Percentiles rank a stretch among this genome's conserved stretches.
Conservation (phyloP, 2,329 filamentous ascomycete species). For the Colletotrichum cereale region DNA sequence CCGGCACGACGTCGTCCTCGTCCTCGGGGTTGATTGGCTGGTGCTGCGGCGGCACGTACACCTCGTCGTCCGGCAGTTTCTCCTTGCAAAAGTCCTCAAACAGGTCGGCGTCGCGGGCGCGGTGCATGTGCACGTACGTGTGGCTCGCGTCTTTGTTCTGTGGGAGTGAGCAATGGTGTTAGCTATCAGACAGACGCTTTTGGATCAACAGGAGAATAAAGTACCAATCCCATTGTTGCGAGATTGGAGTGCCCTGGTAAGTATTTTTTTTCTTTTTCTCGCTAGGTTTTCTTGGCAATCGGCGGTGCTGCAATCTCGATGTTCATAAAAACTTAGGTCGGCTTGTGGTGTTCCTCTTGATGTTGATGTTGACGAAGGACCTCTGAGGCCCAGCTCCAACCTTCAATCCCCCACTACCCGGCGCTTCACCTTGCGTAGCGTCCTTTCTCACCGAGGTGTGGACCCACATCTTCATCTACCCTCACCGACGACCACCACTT, state of each 20-base stretch:
- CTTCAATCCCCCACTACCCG: conserved; percentile 5
- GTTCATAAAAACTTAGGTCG: not conserved
- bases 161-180: not conserved
- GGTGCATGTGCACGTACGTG: conserved; percentile 82
- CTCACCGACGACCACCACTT: not conserved
- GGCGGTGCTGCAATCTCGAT: not conserved
- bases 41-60: conserved; percentile 83
- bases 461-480: not conserved
- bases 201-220: not conserved
- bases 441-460: not conserved
- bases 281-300: not conserved
- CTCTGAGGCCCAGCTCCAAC: not conserved
- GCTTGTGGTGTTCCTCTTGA: not conserved
- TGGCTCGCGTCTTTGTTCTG: conserved; percentile 81
- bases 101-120: conserved; percentile 79
- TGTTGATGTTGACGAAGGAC: conserved; percentile 22
- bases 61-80: conserved; percentile 80
- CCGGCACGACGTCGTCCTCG: conserved; percentile 88
- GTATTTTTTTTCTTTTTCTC: not conserved
- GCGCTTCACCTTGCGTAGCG: conserved; percentile 1
- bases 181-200: not conserved
- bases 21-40: conserved; percentile 89
- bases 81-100: conserved; percentile 81
- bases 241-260: not conserved
- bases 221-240: conserved; percentile 25